Evolutionary conservation across 2,329 filamentous ascomycete genomes (phyloP).

Genomic region (Ophiostoma piceae): DNA sequence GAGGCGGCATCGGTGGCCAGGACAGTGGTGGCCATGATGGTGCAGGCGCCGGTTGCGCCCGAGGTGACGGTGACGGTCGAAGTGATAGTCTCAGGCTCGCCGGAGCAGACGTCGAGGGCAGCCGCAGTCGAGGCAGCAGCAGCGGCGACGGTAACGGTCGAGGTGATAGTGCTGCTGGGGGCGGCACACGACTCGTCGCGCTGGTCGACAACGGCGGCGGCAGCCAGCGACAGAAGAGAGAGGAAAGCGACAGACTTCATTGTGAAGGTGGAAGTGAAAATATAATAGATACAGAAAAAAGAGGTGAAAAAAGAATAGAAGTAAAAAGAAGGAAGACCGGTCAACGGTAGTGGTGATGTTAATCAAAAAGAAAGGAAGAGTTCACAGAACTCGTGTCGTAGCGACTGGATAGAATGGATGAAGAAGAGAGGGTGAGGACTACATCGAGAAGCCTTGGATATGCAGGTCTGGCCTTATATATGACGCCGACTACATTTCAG

Average conservation of each 20-base stretch:
- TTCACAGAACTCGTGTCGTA: slow-evolving; percentile 15
- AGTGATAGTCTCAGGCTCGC: neutral
- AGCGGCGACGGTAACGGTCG: slow-evolving; percentile 10
- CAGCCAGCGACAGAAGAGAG: slow-evolving; percentile 13
- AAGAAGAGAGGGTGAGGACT: neutral
- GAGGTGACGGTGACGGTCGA: neutral
- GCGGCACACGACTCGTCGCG: slow-evolving; percentile 1
- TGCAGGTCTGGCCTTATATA: neutral
- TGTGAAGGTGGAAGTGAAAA: neutral
- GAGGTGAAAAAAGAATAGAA: neutral
- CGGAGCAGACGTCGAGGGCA: neutral
- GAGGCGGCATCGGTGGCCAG: neutral
- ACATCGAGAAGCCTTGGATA: neutral
- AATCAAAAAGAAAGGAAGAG: slow-evolving; percentile 14
- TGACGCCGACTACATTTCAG: neutral
- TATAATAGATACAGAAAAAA: neutral
- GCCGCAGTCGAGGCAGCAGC: neutral
- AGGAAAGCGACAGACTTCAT: slow-evolving; percentile 15
- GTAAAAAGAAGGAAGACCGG: neutral
- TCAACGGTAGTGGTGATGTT: slow-evolving; percentile 10
- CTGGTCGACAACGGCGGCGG: neutral
- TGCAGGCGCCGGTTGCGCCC: neutral
- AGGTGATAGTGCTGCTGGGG: slow-evolving; percentile 11
- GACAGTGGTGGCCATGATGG: neutral
- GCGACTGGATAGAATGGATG: slow-evolving; percentile 4